These are phyloP conservation scores for Pyrenochaeta sp. DNA, from an alignment of 2,329 filamentous ascomycete genomes.

Conservation along the genomic window DNA sequence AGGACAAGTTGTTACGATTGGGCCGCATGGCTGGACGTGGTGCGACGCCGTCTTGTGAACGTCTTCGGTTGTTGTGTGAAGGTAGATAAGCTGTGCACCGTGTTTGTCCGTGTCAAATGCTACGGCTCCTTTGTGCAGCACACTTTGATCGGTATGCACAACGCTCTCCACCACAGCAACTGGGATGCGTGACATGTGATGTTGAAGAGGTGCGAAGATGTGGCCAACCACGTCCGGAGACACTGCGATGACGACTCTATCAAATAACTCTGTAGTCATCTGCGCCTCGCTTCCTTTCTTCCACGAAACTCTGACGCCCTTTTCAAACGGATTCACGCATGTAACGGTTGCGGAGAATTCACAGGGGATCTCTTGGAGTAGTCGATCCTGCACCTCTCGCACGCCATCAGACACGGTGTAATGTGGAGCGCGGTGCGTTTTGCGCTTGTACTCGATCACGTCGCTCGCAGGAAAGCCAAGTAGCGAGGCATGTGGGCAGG, in stretches of 20 bases:
- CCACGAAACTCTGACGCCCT: conserved; percentile 50
- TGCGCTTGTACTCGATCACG: conserved; percentile 60
- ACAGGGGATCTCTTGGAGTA: conserved; percentile 55
- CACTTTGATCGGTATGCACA: conserved; percentile 51
- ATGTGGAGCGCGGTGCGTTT: conserved; percentile 59
- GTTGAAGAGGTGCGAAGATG: conserved; percentile 57
- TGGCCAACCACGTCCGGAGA: conserved; percentile 62
- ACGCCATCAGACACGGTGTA: conserved; percentile 63
- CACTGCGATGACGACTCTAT: conserved; percentile 64
- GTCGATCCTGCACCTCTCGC: conserved; percentile 57
- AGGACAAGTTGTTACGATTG: conserved; percentile 64
- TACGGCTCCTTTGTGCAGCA: not conserved
- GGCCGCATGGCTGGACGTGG: conserved; percentile 61
- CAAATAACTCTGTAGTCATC: conserved; percentile 52
- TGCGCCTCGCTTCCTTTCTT: conserved; percentile 12
- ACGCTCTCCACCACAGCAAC: conserved; percentile 60
- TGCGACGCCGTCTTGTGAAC: conserved; percentile 59
- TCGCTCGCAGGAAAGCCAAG: conserved; percentile 64
- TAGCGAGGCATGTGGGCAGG: conserved; percentile 62
- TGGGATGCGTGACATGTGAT: conserved; percentile 56
- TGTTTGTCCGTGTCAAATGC: conserved; percentile 1
- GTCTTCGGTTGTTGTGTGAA: conserved; percentile 43
- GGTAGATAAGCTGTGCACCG: conserved; percentile 39
- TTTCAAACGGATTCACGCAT: conserved; percentile 40
- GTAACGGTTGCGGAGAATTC: conserved; percentile 53